Conservation (phyloP, 352 stramenopile species). For the Heterotrichella gracilis region DNA sequence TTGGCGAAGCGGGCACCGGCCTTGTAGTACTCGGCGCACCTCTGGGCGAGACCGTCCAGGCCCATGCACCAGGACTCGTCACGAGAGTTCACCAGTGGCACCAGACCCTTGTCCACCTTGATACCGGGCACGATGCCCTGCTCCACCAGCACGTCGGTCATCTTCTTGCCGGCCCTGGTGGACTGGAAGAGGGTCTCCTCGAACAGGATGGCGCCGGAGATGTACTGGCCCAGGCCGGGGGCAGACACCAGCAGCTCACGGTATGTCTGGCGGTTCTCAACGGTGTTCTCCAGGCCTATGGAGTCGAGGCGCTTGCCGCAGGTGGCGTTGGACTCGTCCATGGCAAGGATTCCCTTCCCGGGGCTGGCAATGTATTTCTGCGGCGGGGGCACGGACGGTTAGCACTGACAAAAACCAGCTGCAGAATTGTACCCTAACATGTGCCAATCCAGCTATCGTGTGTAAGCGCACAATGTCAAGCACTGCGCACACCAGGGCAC, state of each 20-base stretch:
- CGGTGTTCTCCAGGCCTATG: constrained; percentile 33
- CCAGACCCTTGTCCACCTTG: constrained; percentile 36
- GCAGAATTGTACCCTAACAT: too few relatives aligned
- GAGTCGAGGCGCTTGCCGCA: constrained; percentile 30
- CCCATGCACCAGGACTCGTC: constrained; percentile 31
- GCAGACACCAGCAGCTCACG: constrained; percentile 26
- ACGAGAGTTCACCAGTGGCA: constrained; percentile 25
- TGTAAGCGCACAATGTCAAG: too few relatives aligned
- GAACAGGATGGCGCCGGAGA: constrained; percentile 22
- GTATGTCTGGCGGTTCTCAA: constrained; percentile 31
- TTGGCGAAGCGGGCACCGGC: constrained; percentile 32
- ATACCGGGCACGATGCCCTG: constrained; percentile 33
- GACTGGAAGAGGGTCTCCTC: constrained; percentile 34
- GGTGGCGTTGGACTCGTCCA: constrained; percentile 28
- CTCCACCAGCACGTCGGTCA: constrained; percentile 27
- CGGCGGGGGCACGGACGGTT: too few relatives aligned
- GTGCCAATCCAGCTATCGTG: too few relatives aligned
- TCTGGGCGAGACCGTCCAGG: constrained; percentile 29
- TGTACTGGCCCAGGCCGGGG: constrained; percentile 28
- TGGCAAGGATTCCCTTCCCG: constrained; percentile 29
- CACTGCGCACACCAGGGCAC: too few relatives aligned
- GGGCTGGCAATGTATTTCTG: constrained; percentile 23
- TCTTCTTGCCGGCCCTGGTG: constrained; percentile 24
- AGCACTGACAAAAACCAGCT: too few relatives aligned
- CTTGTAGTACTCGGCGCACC: constrained; percentile 31